Conservation (phyloP, 768 basidiomycete genomes). For the Vararia minispora region DNA sequence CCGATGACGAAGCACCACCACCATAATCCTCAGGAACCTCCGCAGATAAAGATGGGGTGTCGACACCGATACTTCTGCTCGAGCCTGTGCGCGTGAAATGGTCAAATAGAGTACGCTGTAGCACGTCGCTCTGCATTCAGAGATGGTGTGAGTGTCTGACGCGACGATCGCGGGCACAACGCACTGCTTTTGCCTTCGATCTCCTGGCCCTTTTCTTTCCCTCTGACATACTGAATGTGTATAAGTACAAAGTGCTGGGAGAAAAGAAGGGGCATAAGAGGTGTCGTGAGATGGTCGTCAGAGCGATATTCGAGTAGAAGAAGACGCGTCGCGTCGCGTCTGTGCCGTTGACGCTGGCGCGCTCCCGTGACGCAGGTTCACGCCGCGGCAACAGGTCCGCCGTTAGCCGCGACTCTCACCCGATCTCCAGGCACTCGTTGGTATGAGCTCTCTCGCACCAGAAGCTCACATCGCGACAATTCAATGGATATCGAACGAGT, state of each 20-base stretch:
- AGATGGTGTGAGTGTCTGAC: neutral
- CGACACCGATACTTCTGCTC: no score
- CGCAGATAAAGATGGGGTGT: no score
- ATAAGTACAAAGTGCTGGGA: neutral
- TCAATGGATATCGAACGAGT: conserved; percentile 29
- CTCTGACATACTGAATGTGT: neutral
- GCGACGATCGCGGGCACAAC: neutral
- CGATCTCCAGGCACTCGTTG: conserved; percentile 1
- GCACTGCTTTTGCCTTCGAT: conserved; percentile 1
- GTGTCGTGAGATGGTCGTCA: no score
- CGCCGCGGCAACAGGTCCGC: neutral
- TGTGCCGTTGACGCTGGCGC: neutral
- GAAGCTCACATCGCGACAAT: conserved; percentile 10
- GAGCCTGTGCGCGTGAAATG: neutral
- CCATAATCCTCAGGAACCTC: no score
- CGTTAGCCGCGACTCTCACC: conserved; percentile 1
- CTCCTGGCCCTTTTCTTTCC: neutral
- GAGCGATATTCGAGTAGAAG: no score
- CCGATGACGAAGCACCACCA: no score
- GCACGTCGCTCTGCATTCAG: neutral
- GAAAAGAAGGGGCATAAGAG: neutral
- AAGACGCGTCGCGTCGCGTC: neutral
- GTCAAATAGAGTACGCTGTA: conserved; percentile 1
- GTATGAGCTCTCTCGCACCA: conserved; percentile 1
- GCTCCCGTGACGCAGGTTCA: neutral